Percentiles rank a stretch among this genome's conserved stretches.
Conservation (phyloP, 768 basidiomycete genomes). For the Tricholoma sp. region DNA sequence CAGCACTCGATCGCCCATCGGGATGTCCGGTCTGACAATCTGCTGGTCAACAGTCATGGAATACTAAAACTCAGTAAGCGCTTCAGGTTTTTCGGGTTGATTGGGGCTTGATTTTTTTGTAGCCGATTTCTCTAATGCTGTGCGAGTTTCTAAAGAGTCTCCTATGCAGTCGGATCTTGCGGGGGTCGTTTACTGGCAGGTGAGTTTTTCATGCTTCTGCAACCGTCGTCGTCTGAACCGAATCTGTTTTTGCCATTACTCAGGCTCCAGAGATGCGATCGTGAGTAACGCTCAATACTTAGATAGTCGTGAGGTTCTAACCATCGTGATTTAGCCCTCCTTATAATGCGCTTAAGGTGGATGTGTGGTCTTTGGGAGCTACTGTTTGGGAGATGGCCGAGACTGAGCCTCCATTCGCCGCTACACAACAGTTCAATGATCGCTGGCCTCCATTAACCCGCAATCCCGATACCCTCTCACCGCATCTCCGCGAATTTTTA, state of each 20-base stretch:
- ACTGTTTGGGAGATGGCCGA: conserved; percentile 83
- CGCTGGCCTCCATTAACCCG: conserved; percentile 58
- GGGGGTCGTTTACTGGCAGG: conserved; percentile 82
- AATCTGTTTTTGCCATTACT: neutral
- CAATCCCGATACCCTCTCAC: conserved; percentile 57
- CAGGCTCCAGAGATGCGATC: conserved; percentile 71
- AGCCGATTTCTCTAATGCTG: conserved; percentile 82
- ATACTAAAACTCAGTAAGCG: conserved; percentile 69
- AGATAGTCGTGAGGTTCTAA: neutral
- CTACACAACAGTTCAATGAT: conserved; percentile 49
- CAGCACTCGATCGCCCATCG: conserved; percentile 70
- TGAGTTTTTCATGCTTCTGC: conserved; percentile 16
- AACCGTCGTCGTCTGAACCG: neutral
- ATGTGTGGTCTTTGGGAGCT: conserved; percentile 79
- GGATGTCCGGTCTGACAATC: conserved; percentile 80
- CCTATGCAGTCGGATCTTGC: conserved; percentile 53
- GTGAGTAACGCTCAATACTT: conserved; percentile 32
- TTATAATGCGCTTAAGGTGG: conserved; percentile 71
- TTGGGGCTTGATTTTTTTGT: conserved; percentile 1
- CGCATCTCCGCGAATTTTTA: conserved; percentile 71
- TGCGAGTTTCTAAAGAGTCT: conserved; percentile 47
- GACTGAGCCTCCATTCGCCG: conserved; percentile 67
- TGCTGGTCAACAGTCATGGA: conserved; percentile 65
- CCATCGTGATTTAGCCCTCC: conserved; percentile 40
- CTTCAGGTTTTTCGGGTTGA: neutral